phyloP scores from a whole-genome alignment of 2,329 filamentous ascomycete genomes.

The Colletotrichum sp. region DNA sequence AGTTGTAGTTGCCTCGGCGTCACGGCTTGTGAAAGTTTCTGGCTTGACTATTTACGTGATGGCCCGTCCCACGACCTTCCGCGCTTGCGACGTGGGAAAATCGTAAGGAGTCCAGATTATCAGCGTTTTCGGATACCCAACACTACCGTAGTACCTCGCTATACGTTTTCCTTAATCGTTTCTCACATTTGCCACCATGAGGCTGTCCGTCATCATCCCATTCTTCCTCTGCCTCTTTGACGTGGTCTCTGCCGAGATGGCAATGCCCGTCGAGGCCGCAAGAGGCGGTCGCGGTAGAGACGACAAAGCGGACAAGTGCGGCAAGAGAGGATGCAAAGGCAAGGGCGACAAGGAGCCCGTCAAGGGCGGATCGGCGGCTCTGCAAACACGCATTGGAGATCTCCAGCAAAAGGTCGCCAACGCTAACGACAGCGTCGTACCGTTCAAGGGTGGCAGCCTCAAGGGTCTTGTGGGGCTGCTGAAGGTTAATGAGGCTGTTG shows the following conservation, averaged over 20 bases:
- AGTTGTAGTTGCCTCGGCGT: conserved; percentile 4
- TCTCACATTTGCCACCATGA: neutral
- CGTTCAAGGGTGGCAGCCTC: conserved; percentile 2
- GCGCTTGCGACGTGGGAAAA: neutral
- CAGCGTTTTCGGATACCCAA: neutral
- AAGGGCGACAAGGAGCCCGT: neutral
- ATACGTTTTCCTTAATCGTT: neutral
- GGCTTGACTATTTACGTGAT: conserved; percentile 3
- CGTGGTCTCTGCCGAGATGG: neutral
- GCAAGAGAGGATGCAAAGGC: neutral
- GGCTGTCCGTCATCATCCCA: neutral
- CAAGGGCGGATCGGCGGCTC: neutral
- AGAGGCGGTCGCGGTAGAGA: neutral
- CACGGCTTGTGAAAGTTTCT: conserved; percentile 11
- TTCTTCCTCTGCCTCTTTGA: neutral
- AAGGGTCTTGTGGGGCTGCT: conserved; percentile 5
- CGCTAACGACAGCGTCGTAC: conserved; percentile 1
- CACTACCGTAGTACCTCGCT: neutral
- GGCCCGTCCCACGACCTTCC: neutral
- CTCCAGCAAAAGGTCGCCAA: neutral
- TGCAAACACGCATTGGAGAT: neutral
- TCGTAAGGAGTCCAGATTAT: neutral
- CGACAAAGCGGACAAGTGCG: neutral
- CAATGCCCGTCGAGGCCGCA: neutral
- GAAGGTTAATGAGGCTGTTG: conserved; percentile 13